Conservation (phyloP, 2,329 filamentous ascomycete genomes). For the Emergomyces pasteurianus region DNA sequence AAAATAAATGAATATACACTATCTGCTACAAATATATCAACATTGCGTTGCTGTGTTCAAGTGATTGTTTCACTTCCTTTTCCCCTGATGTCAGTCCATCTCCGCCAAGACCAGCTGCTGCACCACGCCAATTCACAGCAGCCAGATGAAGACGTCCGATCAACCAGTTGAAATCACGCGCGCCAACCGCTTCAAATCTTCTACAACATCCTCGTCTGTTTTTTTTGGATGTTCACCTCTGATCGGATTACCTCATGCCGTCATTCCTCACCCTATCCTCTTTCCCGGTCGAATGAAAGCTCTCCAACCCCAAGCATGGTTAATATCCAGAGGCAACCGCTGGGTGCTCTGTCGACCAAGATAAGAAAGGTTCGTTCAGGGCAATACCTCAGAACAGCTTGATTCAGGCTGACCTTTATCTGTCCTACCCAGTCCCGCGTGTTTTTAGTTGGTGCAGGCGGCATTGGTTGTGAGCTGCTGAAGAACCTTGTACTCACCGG, state of each 20-base stretch:
- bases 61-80: neutral
- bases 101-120: neutral
- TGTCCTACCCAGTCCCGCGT: constrained; percentile 55
- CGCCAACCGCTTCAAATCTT: neutral
- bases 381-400: neutral
- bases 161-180: neutral
- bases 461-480: constrained; percentile 92
- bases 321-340: constrained; percentile 31
- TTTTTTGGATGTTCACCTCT: neutral
- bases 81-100: neutral
- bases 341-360: constrained; percentile 28
- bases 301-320: constrained; percentile 19
- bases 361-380: constrained; percentile 28
- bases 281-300: neutral
- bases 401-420: constrained; percentile 2
- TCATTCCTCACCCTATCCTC: neutral
- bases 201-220: neutral
- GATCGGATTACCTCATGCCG: neutral
- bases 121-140: too few species aligned
- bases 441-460: constrained; percentile 89
- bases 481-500: constrained; percentile 91
- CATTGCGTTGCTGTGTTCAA: neutral
- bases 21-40: too few species aligned
- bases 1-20: neutral
- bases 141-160: neutral